A percentile compares a stretch with the other conserved stretches of the same genome.
phyloP scores from a whole-genome alignment of 208 protist species.

The Trypanosoma congolense region DNA sequence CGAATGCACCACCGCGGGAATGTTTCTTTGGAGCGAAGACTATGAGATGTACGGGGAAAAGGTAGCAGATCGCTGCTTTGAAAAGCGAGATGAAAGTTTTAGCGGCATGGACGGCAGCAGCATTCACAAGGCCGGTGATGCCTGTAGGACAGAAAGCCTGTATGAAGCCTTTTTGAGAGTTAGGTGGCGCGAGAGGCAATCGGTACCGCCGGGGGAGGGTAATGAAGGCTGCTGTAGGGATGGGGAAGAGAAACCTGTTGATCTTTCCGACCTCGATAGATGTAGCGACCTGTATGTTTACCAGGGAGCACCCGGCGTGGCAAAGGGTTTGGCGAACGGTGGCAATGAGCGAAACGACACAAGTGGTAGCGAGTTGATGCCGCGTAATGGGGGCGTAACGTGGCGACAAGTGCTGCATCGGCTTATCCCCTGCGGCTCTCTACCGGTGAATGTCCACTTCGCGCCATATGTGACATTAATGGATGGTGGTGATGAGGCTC shows the following conservation, averaged over 20 bases:
- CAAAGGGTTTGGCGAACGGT: no score
- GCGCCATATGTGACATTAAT: constrained; percentile 9
- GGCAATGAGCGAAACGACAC: no score
- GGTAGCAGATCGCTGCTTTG: constrained; percentile 25
- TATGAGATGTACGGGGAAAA: constrained; percentile 48
- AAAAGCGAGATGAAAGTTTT: constrained; percentile 3
- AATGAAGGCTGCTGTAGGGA: no score
- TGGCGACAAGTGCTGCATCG: constrained; percentile 1
- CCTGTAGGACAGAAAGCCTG: neutral
- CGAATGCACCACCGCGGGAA: constrained; percentile 44
- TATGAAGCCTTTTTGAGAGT: neutral
- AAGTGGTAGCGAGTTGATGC: no score
- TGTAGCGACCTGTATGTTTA: neutral
- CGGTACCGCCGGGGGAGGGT: no score
- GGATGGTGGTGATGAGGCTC: neutral
- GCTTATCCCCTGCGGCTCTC: neutral
- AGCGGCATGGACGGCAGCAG: neutral
- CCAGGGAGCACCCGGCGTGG: no score
- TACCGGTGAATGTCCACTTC: constrained; percentile 5
- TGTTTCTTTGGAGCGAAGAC: constrained; percentile 75
- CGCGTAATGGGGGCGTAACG: neutral
- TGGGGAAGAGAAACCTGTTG: constrained; percentile 3
- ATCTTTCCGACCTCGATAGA: neutral
- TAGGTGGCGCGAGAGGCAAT: neutral
- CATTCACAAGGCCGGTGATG: neutral